Conservation (phyloP, 495 filamentous ascomycete genomes). For the Paragyromitra xinjiangensis region DNA sequence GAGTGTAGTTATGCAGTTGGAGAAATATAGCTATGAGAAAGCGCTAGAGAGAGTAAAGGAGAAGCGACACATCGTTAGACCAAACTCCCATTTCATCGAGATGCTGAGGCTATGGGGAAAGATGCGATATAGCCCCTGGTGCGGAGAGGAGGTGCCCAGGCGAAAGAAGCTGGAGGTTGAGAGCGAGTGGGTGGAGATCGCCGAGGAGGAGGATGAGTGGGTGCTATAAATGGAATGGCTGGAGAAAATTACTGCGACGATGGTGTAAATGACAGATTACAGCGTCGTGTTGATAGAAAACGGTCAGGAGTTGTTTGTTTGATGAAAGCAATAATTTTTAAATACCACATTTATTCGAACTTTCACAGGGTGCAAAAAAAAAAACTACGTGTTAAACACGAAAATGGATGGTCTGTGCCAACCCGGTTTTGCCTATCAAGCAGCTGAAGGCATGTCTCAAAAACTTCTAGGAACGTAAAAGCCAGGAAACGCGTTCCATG, state of each 20-base stretch:
- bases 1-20: conserved; percentile 33
- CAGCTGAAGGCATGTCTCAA: neutral
- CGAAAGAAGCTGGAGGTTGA: conserved; percentile 32
- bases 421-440: neutral
- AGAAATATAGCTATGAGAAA: conserved; percentile 1
- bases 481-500: neutral
- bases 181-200: conserved; percentile 28
- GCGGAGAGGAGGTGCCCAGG: conserved; percentile 28
- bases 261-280: conserved; percentile 6
- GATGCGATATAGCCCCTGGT: conserved; percentile 32
- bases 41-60: conserved; percentile 21
- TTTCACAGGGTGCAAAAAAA: neutral
- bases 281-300: neutral
- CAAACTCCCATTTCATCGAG: conserved; percentile 37
- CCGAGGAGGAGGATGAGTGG: conserved; percentile 34
- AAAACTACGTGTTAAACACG: neutral
- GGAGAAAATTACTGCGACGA: neutral
- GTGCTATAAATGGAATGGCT: conserved; percentile 11
- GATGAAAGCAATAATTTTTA: conserved; percentile 1
- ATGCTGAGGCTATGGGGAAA: conserved; percentile 27
- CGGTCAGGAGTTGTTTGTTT: neutral
- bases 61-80: conserved; percentile 17
- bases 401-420: neutral
- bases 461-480: neutral
- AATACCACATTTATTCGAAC: conserved; percentile 8